Conservation (phyloP, 2,329 filamentous ascomycete species). For the Cadophora sp. region DNA sequence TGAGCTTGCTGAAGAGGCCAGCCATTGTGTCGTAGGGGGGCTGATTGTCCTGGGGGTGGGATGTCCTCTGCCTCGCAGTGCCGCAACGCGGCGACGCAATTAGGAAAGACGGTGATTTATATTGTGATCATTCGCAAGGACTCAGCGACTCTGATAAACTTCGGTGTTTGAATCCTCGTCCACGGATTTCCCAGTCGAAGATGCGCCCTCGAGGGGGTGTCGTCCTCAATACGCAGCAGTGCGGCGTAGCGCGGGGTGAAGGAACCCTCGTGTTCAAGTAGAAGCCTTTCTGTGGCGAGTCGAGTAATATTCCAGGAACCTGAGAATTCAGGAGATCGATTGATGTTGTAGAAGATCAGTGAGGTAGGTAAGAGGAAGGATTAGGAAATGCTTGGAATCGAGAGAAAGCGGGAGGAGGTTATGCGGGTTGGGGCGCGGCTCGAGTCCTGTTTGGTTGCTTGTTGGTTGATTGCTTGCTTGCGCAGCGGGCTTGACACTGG, state of each 20-base stretch:
- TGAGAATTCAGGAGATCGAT: background rate
- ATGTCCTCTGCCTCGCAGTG: conserved; percentile 29
- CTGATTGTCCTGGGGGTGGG: conserved; percentile 16
- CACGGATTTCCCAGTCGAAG: conserved; percentile 14
- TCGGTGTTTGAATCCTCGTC: conserved; percentile 3
- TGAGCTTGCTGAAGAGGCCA: conserved; percentile 65
- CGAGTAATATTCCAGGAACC: conserved; percentile 6
- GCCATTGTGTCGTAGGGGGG: conserved; percentile 52
- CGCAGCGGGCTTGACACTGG: conserved; percentile 12
- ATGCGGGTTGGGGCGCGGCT: conserved; percentile 17
- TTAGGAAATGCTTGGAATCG: conserved; percentile 2
- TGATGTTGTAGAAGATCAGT: background rate
- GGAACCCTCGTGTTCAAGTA: conserved; percentile 22
- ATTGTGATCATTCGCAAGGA: conserved; percentile 32
- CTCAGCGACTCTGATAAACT: background rate
- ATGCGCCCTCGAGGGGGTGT: background rate
- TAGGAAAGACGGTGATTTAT: conserved; percentile 20
- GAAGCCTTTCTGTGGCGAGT: conserved; percentile 22
- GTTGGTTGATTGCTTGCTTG: conserved; percentile 4
- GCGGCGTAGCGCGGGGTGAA: conserved; percentile 29
- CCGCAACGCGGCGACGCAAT: conserved; percentile 32
- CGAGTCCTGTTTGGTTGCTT: conserved; percentile 1
- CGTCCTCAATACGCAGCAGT: conserved; percentile 19
- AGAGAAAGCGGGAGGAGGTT: conserved; percentile 17
- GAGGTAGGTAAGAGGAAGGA: background rate